A percentile compares a stretch with the other conserved stretches of the same genome.
phyloP scores from a whole-genome alignment of 2,329 filamentous ascomycete genomes.

The Fonsecaea pedrosoi region DNA sequence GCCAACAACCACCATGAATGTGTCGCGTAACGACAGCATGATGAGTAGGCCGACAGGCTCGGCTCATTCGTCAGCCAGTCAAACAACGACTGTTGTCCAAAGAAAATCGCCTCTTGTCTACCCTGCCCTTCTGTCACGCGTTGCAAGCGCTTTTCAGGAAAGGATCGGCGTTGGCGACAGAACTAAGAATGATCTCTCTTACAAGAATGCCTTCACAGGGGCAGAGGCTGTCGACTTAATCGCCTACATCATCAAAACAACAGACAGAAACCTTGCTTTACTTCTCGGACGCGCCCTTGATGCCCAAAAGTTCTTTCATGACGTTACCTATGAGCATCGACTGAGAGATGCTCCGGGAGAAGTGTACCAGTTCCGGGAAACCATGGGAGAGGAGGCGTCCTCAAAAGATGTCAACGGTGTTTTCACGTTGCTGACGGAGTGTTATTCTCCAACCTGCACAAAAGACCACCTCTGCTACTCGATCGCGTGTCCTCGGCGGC shows the following conservation, averaged over 20 bases:
- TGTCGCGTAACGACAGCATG: conserved; percentile 63
- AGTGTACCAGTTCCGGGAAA: conserved; percentile 96
- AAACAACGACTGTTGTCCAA: conserved; percentile 68
- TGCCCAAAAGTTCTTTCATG: conserved; percentile 98
- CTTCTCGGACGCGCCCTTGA: conserved; percentile 90
- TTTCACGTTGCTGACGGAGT: conserved; percentile 94
- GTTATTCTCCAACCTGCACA: conserved; percentile 97
- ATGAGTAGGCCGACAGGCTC: conserved; percentile 63
- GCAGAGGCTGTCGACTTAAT: conserved; percentile 95
- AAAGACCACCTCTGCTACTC: conserved; percentile 96
- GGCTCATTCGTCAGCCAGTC: conserved; percentile 59
- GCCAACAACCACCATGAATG: conserved; percentile 66
- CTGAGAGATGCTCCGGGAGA: conserved; percentile 92
- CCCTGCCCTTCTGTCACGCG: conserved; percentile 88
- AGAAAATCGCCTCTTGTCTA: conserved; percentile 84
- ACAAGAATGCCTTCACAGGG: conserved; percentile 96
- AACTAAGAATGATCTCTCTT: conserved; percentile 94
- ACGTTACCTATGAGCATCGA: conserved; percentile 96
- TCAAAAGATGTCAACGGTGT: conserved; percentile 87
- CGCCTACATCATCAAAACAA: conserved; percentile 95
- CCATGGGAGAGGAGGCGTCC: conserved; percentile 75
- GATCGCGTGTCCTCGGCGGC: conserved; percentile 88
- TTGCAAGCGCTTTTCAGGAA: conserved; percentile 89
- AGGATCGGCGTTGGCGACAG: conserved; percentile 85
- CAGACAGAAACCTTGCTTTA: conserved; percentile 90